Evolutionary conservation across 352 stramenopile genomes (phyloP).

Genomic region (Phytophthora sp.): DNA sequence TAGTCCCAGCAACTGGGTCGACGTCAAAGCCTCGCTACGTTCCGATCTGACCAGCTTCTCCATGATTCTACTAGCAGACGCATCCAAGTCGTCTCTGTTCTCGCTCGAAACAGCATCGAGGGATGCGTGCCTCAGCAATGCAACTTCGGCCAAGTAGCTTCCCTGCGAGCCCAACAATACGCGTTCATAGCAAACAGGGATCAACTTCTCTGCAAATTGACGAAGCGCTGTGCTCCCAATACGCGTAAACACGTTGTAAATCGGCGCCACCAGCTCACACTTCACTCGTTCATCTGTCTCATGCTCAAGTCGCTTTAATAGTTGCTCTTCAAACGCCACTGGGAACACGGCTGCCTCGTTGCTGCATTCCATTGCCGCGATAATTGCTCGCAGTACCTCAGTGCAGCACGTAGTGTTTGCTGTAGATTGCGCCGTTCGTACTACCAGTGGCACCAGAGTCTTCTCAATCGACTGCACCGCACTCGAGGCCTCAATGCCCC

Average conservation of each 20-base stretch:
- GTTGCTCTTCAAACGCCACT: conserved; percentile 28
- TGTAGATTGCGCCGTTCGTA: conserved; percentile 21
- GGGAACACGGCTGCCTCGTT: conserved; percentile 28
- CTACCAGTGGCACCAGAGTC: conserved; percentile 43
- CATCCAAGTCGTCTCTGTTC: conserved; percentile 4
- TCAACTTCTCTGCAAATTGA: conserved; percentile 22
- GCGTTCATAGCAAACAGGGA: conserved; percentile 26
- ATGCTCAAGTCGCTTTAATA: conserved; percentile 28
- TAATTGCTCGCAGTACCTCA: conserved; percentile 30
- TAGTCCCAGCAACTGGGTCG: conserved; percentile 43
- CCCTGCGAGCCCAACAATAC: conserved; percentile 27
- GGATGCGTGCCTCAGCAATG: conserved; percentile 28
- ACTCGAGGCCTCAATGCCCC: conserved; percentile 33
- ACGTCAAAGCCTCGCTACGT: conserved; percentile 33
- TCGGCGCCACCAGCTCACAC: conserved; percentile 24
- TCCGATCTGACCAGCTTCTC: conserved; percentile 33
- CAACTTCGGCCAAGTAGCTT: conserved; percentile 19
- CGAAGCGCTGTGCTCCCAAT: conserved; percentile 25
- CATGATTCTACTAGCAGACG: conserved; percentile 21
- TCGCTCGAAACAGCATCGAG: conserved; percentile 3
- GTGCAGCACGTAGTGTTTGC: conserved; percentile 8
- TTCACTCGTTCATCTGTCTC: conserved; percentile 26
- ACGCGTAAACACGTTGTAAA: conserved; percentile 45
- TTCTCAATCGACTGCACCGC: conserved; percentile 27
- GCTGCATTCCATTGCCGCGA: conserved; percentile 24